These are phyloP conservation scores for Persicaria tinctoria DNA, from an alignment of 148 eudicot genomes.

Conservation along the genomic window DNA sequence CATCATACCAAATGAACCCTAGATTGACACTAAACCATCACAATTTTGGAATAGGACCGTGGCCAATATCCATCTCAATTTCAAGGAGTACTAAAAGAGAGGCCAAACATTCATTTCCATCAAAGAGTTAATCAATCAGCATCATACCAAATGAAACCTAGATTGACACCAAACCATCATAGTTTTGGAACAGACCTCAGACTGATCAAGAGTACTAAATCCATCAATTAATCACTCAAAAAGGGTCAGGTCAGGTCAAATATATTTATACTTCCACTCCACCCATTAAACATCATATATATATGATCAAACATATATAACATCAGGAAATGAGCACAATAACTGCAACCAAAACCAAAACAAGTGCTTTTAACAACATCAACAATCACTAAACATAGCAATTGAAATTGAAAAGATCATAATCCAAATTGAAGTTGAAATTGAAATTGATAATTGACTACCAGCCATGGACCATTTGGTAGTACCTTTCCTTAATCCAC, in stretches of 20 bases:
- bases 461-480: conserved; percentile 37
- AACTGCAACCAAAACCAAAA: neutral
- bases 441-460: conserved; percentile 15
- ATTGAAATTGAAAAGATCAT: neutral
- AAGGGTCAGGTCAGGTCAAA: neutral
- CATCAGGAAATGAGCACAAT: conserved; percentile 8
- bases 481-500: conserved; percentile 61
- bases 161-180: neutral
- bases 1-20: no score
- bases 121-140: neutral
- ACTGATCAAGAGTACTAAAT: neutral
- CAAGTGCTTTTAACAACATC: neutral
- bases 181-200: neutral
- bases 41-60: no score
- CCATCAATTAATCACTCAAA: neutral
- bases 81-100: no score
- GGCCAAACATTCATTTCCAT: neutral
- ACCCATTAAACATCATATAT: neutral
- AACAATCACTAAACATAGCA: neutral
- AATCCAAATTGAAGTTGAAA: neutral
- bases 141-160: no score
- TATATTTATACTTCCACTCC: neutral
- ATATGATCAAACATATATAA: neutral
- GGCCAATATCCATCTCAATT: no score
- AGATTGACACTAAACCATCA: no score